Base-by-base conservation (phyloP, 1,139 yeast species). In the Spencermartinsiella ligniputridi region DNA sequence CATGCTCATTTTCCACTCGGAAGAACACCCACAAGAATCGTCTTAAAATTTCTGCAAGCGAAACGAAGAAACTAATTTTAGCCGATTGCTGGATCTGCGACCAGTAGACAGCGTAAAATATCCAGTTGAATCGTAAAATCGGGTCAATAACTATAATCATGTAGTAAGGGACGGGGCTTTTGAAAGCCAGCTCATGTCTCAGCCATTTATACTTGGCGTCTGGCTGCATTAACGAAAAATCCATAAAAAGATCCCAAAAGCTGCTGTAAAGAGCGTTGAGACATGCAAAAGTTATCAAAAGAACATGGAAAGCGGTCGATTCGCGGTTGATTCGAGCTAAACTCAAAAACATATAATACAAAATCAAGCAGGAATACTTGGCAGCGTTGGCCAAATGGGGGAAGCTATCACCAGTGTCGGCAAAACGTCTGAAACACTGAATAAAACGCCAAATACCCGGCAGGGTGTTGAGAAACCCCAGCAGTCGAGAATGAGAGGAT, bases 1-100 rank as follows among this genome's bases (percentile, higher is more conserved):
- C 81, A 65, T 94, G 98, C 65, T 92, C 97, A 64, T 92, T 92
- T 59, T 92, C 98, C 75, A 92, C 85, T 68, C 98, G 81, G 69
- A 92, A 83, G 46, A 85, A 76, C 6, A 85, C 74, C 98, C 99
- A 92, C 17, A 90, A 69, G 52, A 87, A 83, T 58, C 98, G 73
- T 58, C 98, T 74, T 2, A 84, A 21, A 2, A 88, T 66, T 63
- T 92, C 99, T 0, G 94, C 87, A 15, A 86, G 54, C 0, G 95
- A 96, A 40, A 92, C 79, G 45, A 78, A 72, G 58, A 90, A 90
- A 60, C 96, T 83, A 1, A 96, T 83, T n/a, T 79, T 78, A 0
- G 96, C 96, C 61, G 92, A 85, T 60, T 92, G 97, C 63, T 86
- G 92, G 47, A 88, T 79, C 52, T 88, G 86, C 45, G 66, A 64